Base-by-base conservation (phyloP, 1,284 basidiomycete species). In the Malassezia slooffiae region DNA sequence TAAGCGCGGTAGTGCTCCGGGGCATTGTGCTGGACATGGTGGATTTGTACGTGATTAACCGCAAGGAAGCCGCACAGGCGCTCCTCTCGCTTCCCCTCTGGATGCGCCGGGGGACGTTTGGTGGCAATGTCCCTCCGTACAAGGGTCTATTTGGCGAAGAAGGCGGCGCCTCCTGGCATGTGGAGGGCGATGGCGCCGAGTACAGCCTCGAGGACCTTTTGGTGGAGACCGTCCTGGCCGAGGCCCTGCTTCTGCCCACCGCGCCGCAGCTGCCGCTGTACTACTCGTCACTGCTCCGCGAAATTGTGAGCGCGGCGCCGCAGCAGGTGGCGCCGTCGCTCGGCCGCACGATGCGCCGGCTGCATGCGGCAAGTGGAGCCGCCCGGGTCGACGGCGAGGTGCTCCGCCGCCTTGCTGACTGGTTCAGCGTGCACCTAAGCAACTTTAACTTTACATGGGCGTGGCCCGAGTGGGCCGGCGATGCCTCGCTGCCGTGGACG, bases 401-500 rank as follows among this genome's bases (percentile, higher is more conserved):
- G 34, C 75, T 82, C 0, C 76, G 80, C 43, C 75, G 87, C 16
- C 83, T 89, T 47, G 79, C 85, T 0, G 88, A 93, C 56, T 97
- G 93, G 93, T 95, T 96, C 62, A 79, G 86, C 5, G 77, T 85
- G 2, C 93, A 99, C 62, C 83, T 97, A 77, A 89, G 85, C 59
- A 99, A 97, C 73, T 99, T 97, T 71, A 83, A 83, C 16, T 97
- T 96, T 73, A 80, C 82, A 59, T 99, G 93, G 93, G 88, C 90
- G n/a, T 99, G 93, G 93, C 89, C 88, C 62, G 93, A 97, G 76
- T 99, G 93, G 91, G 74, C 89, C n/a, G 80, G 83, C 1, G 90
- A 95, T 70, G 73, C 93, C 11, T 69, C 74, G 3, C 71, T 91
- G 11, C 74, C 80, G 1, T 61, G 46, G n/a, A 26, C 54, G 22